Evolutionary conservation across 2,329 filamentous ascomycete genomes (phyloP).

Genomic region (Calonectria pseudoturangicola): DNA sequence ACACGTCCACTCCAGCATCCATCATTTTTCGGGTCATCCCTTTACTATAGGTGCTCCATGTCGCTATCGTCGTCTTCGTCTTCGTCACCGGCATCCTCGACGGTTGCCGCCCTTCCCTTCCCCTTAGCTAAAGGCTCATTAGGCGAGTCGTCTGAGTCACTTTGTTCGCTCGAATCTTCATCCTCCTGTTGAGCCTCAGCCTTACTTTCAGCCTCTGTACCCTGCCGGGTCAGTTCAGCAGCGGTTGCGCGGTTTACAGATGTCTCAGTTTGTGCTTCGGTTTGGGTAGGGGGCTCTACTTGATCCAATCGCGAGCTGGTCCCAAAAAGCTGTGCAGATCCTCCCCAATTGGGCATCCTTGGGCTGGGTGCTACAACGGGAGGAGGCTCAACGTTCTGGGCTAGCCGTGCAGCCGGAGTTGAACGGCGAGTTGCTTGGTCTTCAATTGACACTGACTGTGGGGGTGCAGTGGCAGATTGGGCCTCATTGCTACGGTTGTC

Average conservation of each 20-base stretch:
- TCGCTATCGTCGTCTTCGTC: slow-evolving; percentile 47
- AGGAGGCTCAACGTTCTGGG: slow-evolving; percentile 49
- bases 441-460: slow-evolving; percentile 38
- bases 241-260: slow-evolving; percentile 3
- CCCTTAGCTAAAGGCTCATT: slow-evolving; percentile 58
- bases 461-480: slow-evolving; percentile 29
- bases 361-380: slow-evolving; percentile 69
- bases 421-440: slow-evolving; percentile 32
- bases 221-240: slow-evolving; percentile 33
- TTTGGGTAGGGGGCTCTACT: slow-evolving; percentile 44
- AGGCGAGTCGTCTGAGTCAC: slow-evolving; percentile 35
- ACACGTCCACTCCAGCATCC: slow-evolving; percentile 29
- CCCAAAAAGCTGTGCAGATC: slow-evolving; percentile 68
- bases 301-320: slow-evolving; percentile 55
- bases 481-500: slow-evolving; percentile 45
- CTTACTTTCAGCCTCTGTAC: slow-evolving; percentile 35
- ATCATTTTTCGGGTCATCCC: neutral
- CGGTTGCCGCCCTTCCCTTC: slow-evolving; percentile 67
- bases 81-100: slow-evolving; percentile 66
- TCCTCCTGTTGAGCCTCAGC: slow-evolving; percentile 36
- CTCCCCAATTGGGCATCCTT: slow-evolving; percentile 70
- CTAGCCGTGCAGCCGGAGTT: slow-evolving; percentile 39
- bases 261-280: slow-evolving; percentile 40
- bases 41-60: slow-evolving; percentile 19
- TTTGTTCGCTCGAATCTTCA: slow-evolving; percentile 37